Percentiles rank a stretch among this genome's conserved stretches.
Conservation (phyloP, 2,329 filamentous ascomycete species). For the Aspergillus clavatus region DNA sequence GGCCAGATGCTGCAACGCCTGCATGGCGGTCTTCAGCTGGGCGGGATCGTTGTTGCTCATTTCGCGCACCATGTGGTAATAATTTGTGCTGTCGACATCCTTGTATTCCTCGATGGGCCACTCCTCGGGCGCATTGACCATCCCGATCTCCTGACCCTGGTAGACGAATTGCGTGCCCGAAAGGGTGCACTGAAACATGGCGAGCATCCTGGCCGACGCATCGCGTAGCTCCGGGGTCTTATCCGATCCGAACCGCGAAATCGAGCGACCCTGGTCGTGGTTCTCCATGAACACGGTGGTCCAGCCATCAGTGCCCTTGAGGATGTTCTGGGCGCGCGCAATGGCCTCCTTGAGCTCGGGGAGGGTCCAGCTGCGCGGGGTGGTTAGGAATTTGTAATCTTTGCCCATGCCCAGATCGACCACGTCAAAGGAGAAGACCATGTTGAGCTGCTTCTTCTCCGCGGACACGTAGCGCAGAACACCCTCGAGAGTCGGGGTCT, state of each 20-base stretch:
- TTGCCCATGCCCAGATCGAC: slow-evolving; percentile 54
- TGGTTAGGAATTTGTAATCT: slow-evolving; percentile 50
- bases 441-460: slow-evolving; percentile 58
- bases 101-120: slow-evolving; percentile 63
- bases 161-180: slow-evolving; percentile 61
- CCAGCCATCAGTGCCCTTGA: slow-evolving; percentile 58
- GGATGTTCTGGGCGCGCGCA: slow-evolving; percentile 54
- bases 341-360: slow-evolving; percentile 49
- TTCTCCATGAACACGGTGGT: slow-evolving; percentile 62
- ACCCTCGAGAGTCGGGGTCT: slow-evolving; percentile 50
- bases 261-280: slow-evolving; percentile 59
- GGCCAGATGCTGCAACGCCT: slow-evolving; percentile 54
- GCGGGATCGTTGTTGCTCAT: slow-evolving; percentile 32
- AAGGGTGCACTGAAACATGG: slow-evolving; percentile 52
- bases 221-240: slow-evolving; percentile 48
- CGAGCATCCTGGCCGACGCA: slow-evolving; percentile 55
- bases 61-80: slow-evolving; percentile 47
- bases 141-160: slow-evolving; percentile 64
- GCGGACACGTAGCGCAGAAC: slow-evolving; percentile 50
- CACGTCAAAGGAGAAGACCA: slow-evolving; percentile 69
- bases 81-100: slow-evolving; percentile 58
- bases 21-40: slow-evolving; percentile 44
- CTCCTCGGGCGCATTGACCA: slow-evolving; percentile 56
- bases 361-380: slow-evolving; percentile 44
- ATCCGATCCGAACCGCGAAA: slow-evolving; percentile 52